Evolutionary conservation across 192 early-diverging fungal genomes (phyloP).

Genomic region (Umbelopsis ramanniana): DNA sequence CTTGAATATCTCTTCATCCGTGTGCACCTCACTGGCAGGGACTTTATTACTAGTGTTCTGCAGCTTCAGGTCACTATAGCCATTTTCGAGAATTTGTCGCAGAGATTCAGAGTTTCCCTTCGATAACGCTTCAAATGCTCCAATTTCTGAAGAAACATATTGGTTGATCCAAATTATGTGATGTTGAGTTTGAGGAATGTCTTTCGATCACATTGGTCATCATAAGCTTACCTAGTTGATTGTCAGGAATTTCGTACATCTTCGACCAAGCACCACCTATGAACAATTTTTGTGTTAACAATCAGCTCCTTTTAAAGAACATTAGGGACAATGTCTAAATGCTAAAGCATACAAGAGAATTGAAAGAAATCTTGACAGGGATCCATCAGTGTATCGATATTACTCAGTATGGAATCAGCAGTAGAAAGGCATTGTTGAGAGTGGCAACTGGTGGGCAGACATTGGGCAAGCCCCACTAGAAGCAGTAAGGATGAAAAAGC

Average conservation of each 20-base stretch:
- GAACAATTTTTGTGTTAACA: neutral
- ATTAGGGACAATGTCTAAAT: neutral
- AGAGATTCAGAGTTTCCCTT: conserved; percentile 45
- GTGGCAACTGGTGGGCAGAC: too few species aligned
- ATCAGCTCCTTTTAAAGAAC: too few species aligned
- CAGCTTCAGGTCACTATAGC: conserved; percentile 29
- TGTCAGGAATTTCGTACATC: conserved; percentile 62
- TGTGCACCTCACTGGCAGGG: conserved; percentile 36
- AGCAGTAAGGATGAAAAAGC: too few species aligned
- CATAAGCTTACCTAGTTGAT: conserved; percentile 45
- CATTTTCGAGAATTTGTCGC: conserved; percentile 52
- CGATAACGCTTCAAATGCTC: conserved; percentile 24
- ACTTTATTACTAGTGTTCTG: neutral
- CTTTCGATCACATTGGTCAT: too few species aligned
- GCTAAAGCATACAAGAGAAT: conserved; percentile 56
- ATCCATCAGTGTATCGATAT: conserved; percentile 58
- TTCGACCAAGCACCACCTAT: conserved; percentile 62
- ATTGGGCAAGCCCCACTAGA: too few species aligned
- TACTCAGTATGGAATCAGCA: conserved; percentile 53
- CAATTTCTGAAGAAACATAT: neutral
- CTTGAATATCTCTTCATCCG: conserved; percentile 55
- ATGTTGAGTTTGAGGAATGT: neutral
- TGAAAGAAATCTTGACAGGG: conserved; percentile 72
- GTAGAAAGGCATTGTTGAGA: conserved; percentile 18
- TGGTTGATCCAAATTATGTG: neutral